A percentile compares a stretch with the other conserved stretches of the same genome.
phyloP scores from a whole-genome alignment of 73 alveolate species.

The Paramecium biaurelia region DNA sequence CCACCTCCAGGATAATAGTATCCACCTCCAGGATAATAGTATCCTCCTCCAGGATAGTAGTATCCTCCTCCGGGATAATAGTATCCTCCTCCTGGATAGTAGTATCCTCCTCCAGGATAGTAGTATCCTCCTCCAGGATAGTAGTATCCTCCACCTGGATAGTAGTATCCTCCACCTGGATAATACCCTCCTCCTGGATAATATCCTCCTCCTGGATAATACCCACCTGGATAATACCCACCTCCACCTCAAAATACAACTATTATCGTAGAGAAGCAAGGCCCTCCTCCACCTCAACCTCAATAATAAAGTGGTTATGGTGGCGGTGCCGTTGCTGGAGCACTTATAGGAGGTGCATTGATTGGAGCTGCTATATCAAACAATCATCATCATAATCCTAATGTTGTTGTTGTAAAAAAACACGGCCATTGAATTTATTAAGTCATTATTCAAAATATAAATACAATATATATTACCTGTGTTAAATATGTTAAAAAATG shows the following conservation, averaged over 20 bases:
- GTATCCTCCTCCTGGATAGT: neutral
- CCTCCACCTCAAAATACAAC: slow-evolving; percentile 1
- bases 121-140: neutral
- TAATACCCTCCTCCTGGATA: neutral
- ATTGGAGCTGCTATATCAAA: slow-evolving; percentile 25
- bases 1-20: neutral
- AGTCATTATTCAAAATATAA: neutral
- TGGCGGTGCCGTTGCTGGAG: slow-evolving; percentile 47
- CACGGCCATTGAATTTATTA: neutral
- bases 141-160: neutral
- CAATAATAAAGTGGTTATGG: slow-evolving; percentile 14
- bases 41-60: slow-evolving; percentile 1
- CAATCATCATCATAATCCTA: neutral
- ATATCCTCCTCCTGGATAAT: neutral
- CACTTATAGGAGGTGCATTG: slow-evolving; percentile 44
- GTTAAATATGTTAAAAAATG: neutral
- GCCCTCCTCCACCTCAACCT: neutral
- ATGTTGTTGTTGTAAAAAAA: neutral
- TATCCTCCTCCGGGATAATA: neutral
- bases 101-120: neutral
- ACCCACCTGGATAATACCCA: neutral
- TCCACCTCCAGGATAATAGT: neutral
- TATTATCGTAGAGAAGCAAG: neutral
- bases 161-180: neutral
- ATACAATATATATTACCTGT: neutral